A percentile compares a stretch with the other conserved stretches of the same genome.
These are phyloP conservation scores for Claviceps spartinae DNA, from an alignment of 2,329 filamentous ascomycete species.

Conservation along the genomic window DNA sequence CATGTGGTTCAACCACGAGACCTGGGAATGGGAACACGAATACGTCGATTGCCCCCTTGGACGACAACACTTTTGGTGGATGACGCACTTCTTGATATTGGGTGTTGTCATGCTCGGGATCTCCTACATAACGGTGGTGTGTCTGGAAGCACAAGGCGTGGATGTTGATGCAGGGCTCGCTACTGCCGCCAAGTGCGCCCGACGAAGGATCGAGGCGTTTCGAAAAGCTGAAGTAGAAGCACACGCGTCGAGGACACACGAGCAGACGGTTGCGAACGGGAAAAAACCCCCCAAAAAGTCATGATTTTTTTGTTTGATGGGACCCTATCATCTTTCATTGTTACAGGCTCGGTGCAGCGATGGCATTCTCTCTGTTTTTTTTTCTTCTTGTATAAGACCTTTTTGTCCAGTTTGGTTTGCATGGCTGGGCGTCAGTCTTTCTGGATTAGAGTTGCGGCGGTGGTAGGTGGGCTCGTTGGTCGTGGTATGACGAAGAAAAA, in stretches of 20 bases:
- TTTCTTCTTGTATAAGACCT: background rate
- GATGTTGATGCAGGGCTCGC: slow-evolving; percentile 20
- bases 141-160: slow-evolving; percentile 18
- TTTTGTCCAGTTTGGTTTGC: background rate
- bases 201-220: slow-evolving; percentile 5
- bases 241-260: background rate
- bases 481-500: background rate
- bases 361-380: background rate
- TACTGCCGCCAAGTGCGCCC: slow-evolving; percentile 9
- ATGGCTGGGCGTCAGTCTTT: background rate
- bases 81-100: slow-evolving; percentile 62
- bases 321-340: background rate
- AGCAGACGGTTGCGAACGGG: slow-evolving; percentile 7
- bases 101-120: slow-evolving; percentile 22
- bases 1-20: slow-evolving; percentile 68
- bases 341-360: background rate
- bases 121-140: slow-evolving; percentile 12
- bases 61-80: slow-evolving; percentile 90
- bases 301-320: slow-evolving; percentile 3
- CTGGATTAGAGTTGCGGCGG: background rate
- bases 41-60: slow-evolving; percentile 69
- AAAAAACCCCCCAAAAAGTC: slow-evolving; percentile 10
- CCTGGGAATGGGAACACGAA: slow-evolving; percentile 69
- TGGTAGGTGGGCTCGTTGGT: background rate
- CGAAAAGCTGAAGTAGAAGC: background rate